Evolutionary conservation across 2,329 filamentous ascomycete genomes (phyloP), one percentile per base, ranked within the genome.

Genomic region (Paracoccidioides lutzii): DNA sequence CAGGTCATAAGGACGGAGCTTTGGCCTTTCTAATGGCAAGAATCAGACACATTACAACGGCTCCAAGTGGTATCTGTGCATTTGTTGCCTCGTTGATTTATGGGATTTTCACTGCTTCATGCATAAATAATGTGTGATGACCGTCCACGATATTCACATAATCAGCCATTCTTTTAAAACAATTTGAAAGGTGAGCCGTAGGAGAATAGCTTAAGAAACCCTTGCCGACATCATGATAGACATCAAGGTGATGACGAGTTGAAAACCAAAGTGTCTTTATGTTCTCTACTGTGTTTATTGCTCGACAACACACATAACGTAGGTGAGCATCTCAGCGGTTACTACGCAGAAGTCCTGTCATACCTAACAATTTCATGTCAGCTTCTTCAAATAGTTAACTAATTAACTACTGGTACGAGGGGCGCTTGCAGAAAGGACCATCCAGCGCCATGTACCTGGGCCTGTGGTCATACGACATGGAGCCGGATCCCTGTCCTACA

Each of bases 391-490:
- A 32, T 28, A n/a, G n/a, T n/a, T n/a, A 33, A 43, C 14, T 38
- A 32, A 22, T 22, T 22, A 22, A 22, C 22, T 22, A 2, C 22
- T 22, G 37, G 7, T 30, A 4, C 51, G 41, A 41, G 51, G 28
- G 43, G 51, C 51, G 38, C 10, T 43, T 53, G 51, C 40, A 43
- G 37, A 14, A 42, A 42, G 15, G 37, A 44, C 22, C 37, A 43
- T 43, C 51, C 51, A 4, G 15, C 51, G 28, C 51, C 51, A 44
- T 43, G 15, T 30, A 30, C 37, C 40, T 53, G 51, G 51, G 37
- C 51, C 28, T 53, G 51, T 53, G 51, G 51, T 22, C 51, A 53
- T 53, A 44, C 15, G 32, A 53, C 51, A n/a, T n/a, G 40, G 38
- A 9, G 28, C 51, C 51, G 22, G 22, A 43, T 43, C 1, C 14